Evolutionary conservation across 2,329 filamentous ascomycete genomes (phyloP).

Genomic region (Colletotrichum karsti): DNA sequence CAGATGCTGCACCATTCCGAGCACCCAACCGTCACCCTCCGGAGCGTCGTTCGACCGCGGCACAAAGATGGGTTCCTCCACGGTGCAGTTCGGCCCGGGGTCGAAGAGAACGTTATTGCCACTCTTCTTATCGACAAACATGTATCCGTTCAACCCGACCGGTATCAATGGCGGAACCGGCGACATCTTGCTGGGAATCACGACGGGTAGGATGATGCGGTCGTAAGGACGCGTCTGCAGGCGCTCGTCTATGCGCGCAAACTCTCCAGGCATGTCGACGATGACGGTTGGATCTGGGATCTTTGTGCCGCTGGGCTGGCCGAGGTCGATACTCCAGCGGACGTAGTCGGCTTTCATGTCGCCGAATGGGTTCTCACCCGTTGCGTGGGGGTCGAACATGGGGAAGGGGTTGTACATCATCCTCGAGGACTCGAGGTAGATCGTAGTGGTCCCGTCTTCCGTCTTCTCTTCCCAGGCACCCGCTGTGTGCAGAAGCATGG

Average conservation of each 20-base stretch:
- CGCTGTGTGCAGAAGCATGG: neutral
- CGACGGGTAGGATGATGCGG: conserved; percentile 47
- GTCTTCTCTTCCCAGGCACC: conserved; percentile 2
- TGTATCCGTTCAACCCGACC: conserved; percentile 35
- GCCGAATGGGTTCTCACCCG: neutral
- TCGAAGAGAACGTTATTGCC: neutral
- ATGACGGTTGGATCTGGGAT: conserved; percentile 39
- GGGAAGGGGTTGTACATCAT: neutral
- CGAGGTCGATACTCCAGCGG: conserved; percentile 49
- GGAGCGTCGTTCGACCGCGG: conserved; percentile 39
- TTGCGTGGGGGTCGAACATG: conserved; percentile 33
- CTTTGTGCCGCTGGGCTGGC: conserved; percentile 32
- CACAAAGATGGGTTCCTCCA: conserved; percentile 55
- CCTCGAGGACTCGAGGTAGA: neutral
- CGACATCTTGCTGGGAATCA: conserved; percentile 36
- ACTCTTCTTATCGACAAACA: neutral
- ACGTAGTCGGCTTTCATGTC: conserved; percentile 49
- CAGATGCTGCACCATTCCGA: conserved; percentile 41
- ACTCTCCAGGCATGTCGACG: conserved; percentile 49
- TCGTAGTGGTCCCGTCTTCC: neutral
- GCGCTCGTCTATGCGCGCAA: conserved; percentile 53
- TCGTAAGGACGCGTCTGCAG: conserved; percentile 46
- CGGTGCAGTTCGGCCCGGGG: conserved; percentile 34
- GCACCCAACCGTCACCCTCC: conserved; percentile 52
- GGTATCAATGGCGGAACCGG: conserved; percentile 34